Evolutionary conservation across 352 stramenopile genomes (phyloP), one percentile per base, ranked within the genome.

Genomic region (Phytophthora sp.): DNA sequence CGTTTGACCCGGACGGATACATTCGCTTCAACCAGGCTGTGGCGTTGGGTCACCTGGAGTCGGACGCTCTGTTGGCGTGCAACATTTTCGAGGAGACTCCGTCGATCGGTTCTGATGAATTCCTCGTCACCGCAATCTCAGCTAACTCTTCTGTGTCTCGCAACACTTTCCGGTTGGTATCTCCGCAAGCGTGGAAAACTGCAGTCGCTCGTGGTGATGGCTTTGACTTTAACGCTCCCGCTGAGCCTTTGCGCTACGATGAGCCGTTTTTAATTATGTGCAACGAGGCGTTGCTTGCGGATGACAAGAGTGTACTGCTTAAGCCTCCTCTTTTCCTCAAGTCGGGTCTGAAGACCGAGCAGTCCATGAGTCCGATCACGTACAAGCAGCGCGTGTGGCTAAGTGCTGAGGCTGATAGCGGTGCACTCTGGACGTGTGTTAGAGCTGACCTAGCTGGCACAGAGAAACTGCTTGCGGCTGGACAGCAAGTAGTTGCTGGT

Each of bases 51-150:
- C 84, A 94, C 43, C 24, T 78, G 17, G 72, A 87, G 41, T 85
- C 82, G 6, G 58, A 82, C 21, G 77, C 72, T 0, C 24, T 79
- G 38, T 54, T 95, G 20, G 60, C 79, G 9, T 89, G 78, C 69
- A 93, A 94, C 46, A 74, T 94, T 46, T 93, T 93, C 59, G 83
- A 95, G 51, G 87, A 95, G 72, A 89, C 87, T 12, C 85, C 81
- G 21, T 84, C 84, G 0, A 89, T 92, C 54, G 85, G 87, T 32
- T 92, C 83, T 39, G 75, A 77, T 38, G 87, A 95, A 66, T 95
- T 79, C 39, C 50, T 91, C 43, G 77, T 93, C 30, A 81, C 70
- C 0, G 48, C 69, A 7, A 39, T 61, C 11, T 53, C 43, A 1
- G 45, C 53, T 1, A 72, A 55, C 15, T 21, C 65, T 3, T 49